These are phyloP conservation scores for Wickerhamiella azyma DNA, from an alignment of 805 yeast genomes.

Conservation along the genomic window DNA sequence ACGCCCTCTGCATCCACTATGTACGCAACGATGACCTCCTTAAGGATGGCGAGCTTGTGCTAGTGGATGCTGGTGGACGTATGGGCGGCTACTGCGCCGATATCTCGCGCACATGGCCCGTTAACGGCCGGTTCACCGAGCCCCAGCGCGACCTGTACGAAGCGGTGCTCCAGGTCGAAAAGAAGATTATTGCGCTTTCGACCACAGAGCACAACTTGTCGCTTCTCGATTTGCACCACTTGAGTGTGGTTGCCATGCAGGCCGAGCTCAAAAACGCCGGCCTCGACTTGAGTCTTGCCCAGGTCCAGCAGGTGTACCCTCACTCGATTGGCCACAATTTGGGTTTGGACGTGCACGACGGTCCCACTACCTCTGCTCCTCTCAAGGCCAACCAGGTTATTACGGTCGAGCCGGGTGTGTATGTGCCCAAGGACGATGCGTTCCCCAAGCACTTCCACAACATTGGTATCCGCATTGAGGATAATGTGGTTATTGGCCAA, in stretches of 20 bases:
- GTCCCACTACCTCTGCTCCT: slow-evolving; percentile 30
- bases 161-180: slow-evolving; percentile 75
- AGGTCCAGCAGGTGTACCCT: slow-evolving; percentile 49
- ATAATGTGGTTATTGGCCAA: slow-evolving; percentile 76
- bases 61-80: slow-evolving; percentile 91
- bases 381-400: slow-evolving; percentile 64
- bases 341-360: slow-evolving; percentile 62
- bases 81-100: slow-evolving; percentile 92
- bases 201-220: slow-evolving; percentile 39
- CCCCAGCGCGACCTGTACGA: slow-evolving; percentile 80
- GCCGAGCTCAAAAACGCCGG: slow-evolving; percentile 64
- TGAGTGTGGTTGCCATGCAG: slow-evolving; percentile 45
- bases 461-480: slow-evolving; percentile 90
- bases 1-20: slow-evolving; percentile 85
- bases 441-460: slow-evolving; percentile 77
- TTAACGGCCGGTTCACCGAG: slow-evolving; percentile 52
- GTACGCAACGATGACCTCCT: slow-evolving; percentile 81
- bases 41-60: slow-evolving; percentile 63
- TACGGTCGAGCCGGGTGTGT: slow-evolving; percentile 93
- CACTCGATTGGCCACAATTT: slow-evolving; percentile 93
- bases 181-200: slow-evolving; percentile 60
- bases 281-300: slow-evolving; percentile 28
- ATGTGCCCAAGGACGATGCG: slow-evolving; percentile 55
- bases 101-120: slow-evolving; percentile 95
- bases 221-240: slow-evolving; percentile 61